Percentiles rank a stretch among this genome's conserved stretches.
phyloP scores from a whole-genome alignment of 2,329 filamentous ascomycete genomes.

The Diaporthe citri region DNA sequence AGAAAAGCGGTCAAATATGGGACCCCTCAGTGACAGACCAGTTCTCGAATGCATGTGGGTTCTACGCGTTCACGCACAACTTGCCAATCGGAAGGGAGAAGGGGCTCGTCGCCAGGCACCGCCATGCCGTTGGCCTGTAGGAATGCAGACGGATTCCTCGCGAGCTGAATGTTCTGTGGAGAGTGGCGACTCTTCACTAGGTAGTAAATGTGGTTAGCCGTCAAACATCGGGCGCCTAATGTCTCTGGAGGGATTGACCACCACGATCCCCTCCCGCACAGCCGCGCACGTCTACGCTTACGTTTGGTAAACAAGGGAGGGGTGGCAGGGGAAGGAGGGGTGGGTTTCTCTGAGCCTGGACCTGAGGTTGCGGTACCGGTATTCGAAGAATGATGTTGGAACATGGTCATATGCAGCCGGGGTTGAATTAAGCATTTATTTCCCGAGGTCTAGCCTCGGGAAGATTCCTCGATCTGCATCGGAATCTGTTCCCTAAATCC shows the following conservation, averaged over 20 bases:
- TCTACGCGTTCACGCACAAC: background rate
- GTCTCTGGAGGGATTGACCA: background rate
- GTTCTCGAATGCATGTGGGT: background rate
- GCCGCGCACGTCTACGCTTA: background rate
- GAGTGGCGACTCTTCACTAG: background rate
- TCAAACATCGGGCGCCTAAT: background rate
- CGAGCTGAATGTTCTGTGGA: slow-evolving; percentile 1
- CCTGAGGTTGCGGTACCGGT: background rate
- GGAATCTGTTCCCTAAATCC: no score
- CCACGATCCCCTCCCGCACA: background rate
- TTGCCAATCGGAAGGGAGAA: background rate
- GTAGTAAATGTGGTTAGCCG: background rate
- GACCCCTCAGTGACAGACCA: background rate
- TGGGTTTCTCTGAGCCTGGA: background rate
- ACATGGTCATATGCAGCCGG: background rate
- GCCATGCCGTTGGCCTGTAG: background rate
- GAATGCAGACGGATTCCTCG: background rate
- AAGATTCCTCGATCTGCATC: slow-evolving; percentile 6
- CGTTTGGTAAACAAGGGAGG: background rate
- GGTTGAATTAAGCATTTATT: slow-evolving; percentile 1
- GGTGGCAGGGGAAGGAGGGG: background rate
- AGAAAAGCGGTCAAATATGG: slow-evolving; percentile 14
- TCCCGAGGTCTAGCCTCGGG: slow-evolving; percentile 1
- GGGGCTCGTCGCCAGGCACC: background rate
- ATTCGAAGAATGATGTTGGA: background rate